Evolutionary conservation across 257 asterid species (phyloP).

Genomic region (Catharanthus roseus): DNA sequence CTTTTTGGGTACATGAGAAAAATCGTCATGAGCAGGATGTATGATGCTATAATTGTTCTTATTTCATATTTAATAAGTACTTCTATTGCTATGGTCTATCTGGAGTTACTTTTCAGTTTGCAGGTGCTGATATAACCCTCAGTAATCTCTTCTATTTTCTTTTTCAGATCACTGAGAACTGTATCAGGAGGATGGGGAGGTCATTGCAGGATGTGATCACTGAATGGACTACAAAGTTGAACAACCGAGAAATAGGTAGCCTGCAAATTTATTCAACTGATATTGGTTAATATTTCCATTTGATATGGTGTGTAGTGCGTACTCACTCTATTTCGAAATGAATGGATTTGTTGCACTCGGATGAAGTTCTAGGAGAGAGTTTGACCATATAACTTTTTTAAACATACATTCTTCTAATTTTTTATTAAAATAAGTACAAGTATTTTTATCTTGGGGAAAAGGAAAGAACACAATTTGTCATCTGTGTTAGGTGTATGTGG

Average conservation of each 20-base stretch:
- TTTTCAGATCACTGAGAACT: conserved; percentile 71
- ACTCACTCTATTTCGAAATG: neutral
- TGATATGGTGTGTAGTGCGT: neutral
- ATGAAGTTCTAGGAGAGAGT: neutral
- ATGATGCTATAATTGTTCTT: conserved; percentile 19
- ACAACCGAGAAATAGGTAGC: conserved; percentile 72
- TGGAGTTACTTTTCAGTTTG: conserved; percentile 2
- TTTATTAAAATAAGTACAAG: neutral
- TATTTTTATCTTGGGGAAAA: no score
- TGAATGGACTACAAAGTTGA: conserved; percentile 62
- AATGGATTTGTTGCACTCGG: neutral
- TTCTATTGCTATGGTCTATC: neutral
- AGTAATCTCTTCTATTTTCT: neutral
- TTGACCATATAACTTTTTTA: neutral
- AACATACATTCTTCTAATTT: neutral
- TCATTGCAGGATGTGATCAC: conserved; percentile 80
- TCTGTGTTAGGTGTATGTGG: neutral
- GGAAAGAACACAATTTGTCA: neutral
- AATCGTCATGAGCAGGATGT: conserved; percentile 90
- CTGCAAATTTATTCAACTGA: neutral
- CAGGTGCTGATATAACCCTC: neutral
- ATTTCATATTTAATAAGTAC: neutral
- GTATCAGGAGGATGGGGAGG: conserved; percentile 67
- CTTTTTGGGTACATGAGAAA: conserved; percentile 80
- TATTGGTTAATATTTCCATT: neutral